Conservation (phyloP, 805 yeast species). For the Saccharomycopsis schoenii region DNA sequence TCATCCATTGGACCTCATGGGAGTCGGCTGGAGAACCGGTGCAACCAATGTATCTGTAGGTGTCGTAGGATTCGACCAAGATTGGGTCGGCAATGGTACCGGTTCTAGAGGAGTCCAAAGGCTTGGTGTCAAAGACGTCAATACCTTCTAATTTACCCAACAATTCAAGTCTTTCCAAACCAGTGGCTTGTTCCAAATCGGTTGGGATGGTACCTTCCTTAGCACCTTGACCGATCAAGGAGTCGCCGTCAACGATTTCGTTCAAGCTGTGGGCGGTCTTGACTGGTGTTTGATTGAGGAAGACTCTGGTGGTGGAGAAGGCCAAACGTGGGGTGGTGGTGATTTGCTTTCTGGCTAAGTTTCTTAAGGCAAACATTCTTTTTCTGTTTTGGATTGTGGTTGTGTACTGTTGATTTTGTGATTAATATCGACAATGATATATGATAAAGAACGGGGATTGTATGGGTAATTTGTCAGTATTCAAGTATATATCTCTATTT, state of each 20-base stretch:
- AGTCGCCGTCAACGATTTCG: slow-evolving; percentile 69
- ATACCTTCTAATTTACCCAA: slow-evolving; percentile 93
- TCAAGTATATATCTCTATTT: too few relatives aligned
- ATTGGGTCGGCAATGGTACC: slow-evolving; percentile 91
- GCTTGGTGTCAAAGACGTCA: slow-evolving; percentile 83
- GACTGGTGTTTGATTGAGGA: slow-evolving; percentile 25
- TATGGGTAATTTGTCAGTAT: too few relatives aligned
- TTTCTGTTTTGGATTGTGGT: not conserved
- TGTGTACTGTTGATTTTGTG: too few relatives aligned
- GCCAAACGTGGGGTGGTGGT: slow-evolving; percentile 5
- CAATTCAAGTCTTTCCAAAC: slow-evolving; percentile 92
- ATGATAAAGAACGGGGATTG: too few relatives aligned
- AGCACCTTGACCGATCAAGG: slow-evolving; percentile 90
- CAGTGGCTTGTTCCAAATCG: slow-evolving; percentile 94
- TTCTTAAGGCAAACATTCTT: slow-evolving; percentile 15
- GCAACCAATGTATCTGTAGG: slow-evolving; percentile 93
- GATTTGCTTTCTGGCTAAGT: slow-evolving; percentile 3
- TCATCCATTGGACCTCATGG: slow-evolving; percentile 87
- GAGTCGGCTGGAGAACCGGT: slow-evolving; percentile 92
- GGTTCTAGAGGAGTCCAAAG: slow-evolving; percentile 75
- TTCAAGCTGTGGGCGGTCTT: slow-evolving; percentile 60
- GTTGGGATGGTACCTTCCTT: slow-evolving; percentile 78
- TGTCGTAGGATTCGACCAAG: slow-evolving; percentile 81
- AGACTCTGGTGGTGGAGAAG: slow-evolving; percentile 26
- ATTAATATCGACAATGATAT: too few relatives aligned